Base-by-base conservation (phyloP, 345 rosid genomes). In the Stellera chamaejasme region DNA sequence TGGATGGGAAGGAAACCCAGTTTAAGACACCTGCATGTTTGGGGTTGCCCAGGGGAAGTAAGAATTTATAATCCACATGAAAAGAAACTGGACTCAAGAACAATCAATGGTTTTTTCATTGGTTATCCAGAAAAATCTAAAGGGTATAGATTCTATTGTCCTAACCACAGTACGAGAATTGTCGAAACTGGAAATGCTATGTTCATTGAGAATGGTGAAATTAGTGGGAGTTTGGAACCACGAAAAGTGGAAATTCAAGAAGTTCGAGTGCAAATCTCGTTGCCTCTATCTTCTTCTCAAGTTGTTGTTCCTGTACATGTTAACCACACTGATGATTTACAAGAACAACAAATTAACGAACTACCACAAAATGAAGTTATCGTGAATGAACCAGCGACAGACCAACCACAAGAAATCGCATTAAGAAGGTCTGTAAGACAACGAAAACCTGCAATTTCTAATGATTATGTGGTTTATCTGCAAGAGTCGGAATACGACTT, bases 401-500 rank as follows among this genome's bases (percentile, higher is more conserved):
- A 36, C 45, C 8, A 53, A 32, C 27, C 43, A 15, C 11, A 52
- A 54, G 26, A 11, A 54, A n/a, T 55, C 13, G 1, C 15, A 59
- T 47, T 60, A 27, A 48, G 27, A 6, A 26, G 47, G n/a, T 27
- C 27, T 23, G 0, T 10, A 47, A 61, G 53, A 15, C 28, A 14
- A 32, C 43, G 9, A 50, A 41, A 32, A 27, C n/a, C 0, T 3
- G 16, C 9, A 11, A 56, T 65, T 60, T 41, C 36, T 0, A 0
- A 44, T 57, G 39, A 62, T 10, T 62, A 48, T 36, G 41, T 66
- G 50, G 50, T 66, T 27, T 62, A 66, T 61, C n/a, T 13, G 13
- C 14, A 54, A 36, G 36, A 61, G 41, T 39, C 10, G 23, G 7
- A 53, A 25, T 45, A 6, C 52, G 26, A 56, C 12, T 6, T 41